Base-by-base conservation (phyloP, 2,329 filamentous ascomycete species). In the Beauveria bassiana region DNA sequence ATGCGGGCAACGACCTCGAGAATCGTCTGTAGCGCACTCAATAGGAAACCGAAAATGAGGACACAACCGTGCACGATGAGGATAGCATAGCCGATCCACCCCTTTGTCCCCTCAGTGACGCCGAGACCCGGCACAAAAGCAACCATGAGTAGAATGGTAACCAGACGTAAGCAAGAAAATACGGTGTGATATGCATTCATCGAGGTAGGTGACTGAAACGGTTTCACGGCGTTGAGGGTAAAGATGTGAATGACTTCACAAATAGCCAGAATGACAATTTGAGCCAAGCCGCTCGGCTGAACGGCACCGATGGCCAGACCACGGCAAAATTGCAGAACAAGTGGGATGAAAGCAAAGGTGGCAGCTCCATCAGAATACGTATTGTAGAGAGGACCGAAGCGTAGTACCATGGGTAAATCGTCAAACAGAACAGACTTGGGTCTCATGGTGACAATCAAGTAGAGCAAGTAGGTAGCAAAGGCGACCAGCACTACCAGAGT, bases 171-270 rank as follows among this genome's bases (percentile, higher is more conserved):
- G 2, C 82, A 77, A 0, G 92, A 85, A 73, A 97, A 96, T 64
- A 92, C 85, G 2, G 89, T 90, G 69, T 98, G 93, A 67, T 97
- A 97, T 10, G 91, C 86, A 71, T 98, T 98, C 95, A 99, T 99
- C 31, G 93, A 97, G 0, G 95, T 98, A 24, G 93, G 86, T 2
- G 87, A 86, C 64, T 93, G 88, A 70, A 96, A 99, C 0, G 95
- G 95, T 18, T 90, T 86, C 77, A 98, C 96, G 8, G 91, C 91
- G 68, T 95, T 87, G 5, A 98, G 78, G 0, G 93, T 93, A 50
- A 98, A 79, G 42, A 97, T 86, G 63, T 93, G 86, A 40, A 97
- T 88, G 64, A 98, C 89, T 76, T 99, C 95, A 73, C 93, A 97
- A 60, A 97, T 93, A 28, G 93, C 93, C 45, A 99, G 82, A 49